Base-by-base conservation (phyloP, 2,329 filamentous ascomycete species). In the Huntiella moniliformis region DNA sequence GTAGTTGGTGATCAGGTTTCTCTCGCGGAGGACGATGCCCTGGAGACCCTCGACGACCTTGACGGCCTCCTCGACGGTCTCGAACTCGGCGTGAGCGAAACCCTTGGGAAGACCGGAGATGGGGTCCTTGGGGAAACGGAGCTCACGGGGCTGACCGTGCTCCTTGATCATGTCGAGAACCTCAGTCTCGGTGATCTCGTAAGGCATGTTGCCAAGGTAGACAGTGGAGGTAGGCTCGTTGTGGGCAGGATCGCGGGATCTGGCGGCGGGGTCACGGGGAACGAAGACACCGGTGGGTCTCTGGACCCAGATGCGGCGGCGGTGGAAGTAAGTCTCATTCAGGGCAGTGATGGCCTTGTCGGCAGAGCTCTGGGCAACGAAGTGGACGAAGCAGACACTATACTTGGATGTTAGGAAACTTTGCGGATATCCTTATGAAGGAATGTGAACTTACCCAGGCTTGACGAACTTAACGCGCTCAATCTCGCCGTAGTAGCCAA, bases 201-300 rank as follows among this genome's bases (percentile, higher is more conserved):
- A 91, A 8, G 82, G 77, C 62, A 94, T 75, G 65, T 91, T 91
- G 53, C 85, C 84, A 54, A 94, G 73, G 66, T 81, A 93, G 32
- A 93, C 64, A 1, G 78, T 82, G 13, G 38, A 40, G 22, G 37
- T 44, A 3, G 40, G 43, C 8, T 41, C 41, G 22, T 34, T 13
- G 32, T 34, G 32, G n/a, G 16, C 18, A 35, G 36, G 37, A 18
- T 18, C 10, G 3, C 38, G 38, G 41, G 45, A 46, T 37, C 40
- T 42, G 35, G 40, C 32, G 6, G 38, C 38, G 22, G 41, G 22
- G 15, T 50, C 42, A 18, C 17, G 16, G 38, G 39, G 15, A 11
- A 41, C 5, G 22, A 28, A 28, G 22, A 7, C 5, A 4, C 22
- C 22, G 22, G 22, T 28, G 11, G 45, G 45, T 34, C 38, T 40